Evolutionary conservation across 2,329 filamentous ascomycete species (phyloP).

Genomic region (Fusarium subglutinans): DNA sequence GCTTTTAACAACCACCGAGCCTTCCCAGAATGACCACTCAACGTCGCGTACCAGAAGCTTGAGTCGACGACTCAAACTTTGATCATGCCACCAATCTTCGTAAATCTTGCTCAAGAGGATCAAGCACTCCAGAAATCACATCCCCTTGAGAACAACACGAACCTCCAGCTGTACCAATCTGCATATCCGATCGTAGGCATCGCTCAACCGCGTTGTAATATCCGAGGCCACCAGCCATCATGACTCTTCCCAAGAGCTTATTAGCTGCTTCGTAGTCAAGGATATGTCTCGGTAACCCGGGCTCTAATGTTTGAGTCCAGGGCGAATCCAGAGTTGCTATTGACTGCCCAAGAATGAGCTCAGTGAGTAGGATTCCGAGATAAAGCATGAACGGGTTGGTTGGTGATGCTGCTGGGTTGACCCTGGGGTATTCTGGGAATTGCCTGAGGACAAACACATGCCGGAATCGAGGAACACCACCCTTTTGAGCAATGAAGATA

Average conservation of each 20-base stretch:
- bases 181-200: neutral
- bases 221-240: neutral
- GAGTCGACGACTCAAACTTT: neutral
- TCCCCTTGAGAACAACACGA: neutral
- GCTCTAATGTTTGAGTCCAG: neutral
- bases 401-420: neutral
- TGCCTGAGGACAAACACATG: neutral
- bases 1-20: rapidly evolving
- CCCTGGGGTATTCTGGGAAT: neutral
- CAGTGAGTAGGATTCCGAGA: neutral
- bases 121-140: neutral
- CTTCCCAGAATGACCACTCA: neutral
- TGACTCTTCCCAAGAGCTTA: neutral
- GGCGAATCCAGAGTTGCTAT: neutral
- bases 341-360: neutral
- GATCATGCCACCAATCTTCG: neutral
- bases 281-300: neutral
- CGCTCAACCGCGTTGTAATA: conserved; percentile 4
- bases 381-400: neutral
- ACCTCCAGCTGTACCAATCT: rapidly evolving
- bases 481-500: neutral
- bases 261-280: neutral
- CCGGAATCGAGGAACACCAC: neutral
- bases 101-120: neutral
- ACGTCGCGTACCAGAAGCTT: neutral